These are phyloP conservation scores for Alternaria sp. DNA, from an alignment of 2,329 filamentous ascomycete species.

Conservation along the genomic window DNA sequence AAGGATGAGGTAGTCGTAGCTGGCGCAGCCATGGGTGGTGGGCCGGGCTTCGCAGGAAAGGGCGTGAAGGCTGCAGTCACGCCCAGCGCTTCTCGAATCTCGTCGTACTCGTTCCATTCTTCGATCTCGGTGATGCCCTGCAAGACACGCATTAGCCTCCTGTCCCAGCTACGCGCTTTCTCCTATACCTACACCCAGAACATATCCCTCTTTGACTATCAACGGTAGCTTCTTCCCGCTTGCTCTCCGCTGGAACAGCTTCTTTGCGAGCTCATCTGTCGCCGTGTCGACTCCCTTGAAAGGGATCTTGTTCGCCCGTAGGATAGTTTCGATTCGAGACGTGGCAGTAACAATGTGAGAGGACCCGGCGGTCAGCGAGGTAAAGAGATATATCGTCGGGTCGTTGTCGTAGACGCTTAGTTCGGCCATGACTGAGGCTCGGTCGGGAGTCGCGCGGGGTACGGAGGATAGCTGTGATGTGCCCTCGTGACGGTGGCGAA, in stretches of 20 bases:
- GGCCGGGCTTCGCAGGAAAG: conserved; percentile 38
- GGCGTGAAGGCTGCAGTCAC: conserved; percentile 39
- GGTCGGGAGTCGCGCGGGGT: not conserved
- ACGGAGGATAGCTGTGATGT: conserved; percentile 3
- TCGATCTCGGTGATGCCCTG: conserved; percentile 94
- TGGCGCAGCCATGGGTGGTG: conserved; percentile 9
- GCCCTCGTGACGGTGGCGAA: not conserved
- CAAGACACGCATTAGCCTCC: conserved; percentile 2
- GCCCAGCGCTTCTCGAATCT: conserved; percentile 85
- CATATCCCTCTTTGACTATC: conserved; percentile 83
- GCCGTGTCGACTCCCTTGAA: conserved; percentile 93
- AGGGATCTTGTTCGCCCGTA: conserved; percentile 91
- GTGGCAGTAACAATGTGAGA: conserved; percentile 97
- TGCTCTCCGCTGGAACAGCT: conserved; percentile 84
- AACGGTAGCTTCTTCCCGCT: conserved; percentile 89
- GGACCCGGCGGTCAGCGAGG: conserved; percentile 91
- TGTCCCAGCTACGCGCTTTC: not conserved
- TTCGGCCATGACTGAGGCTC: conserved; percentile 42
- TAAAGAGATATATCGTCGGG: conserved; percentile 83
- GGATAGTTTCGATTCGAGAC: conserved; percentile 92
- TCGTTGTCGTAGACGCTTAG: conserved; percentile 55
- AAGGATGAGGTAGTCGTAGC: conserved; percentile 6
- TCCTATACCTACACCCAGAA: conserved; percentile 75
- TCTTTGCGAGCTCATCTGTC: conserved; percentile 85
- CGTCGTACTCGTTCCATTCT: conserved; percentile 99